A percentile compares a stretch with the other conserved stretches of the same genome.
These are phyloP conservation scores for Pisolithus marmoratus DNA, from an alignment of 768 basidiomycete genomes.

Conservation along the genomic window DNA sequence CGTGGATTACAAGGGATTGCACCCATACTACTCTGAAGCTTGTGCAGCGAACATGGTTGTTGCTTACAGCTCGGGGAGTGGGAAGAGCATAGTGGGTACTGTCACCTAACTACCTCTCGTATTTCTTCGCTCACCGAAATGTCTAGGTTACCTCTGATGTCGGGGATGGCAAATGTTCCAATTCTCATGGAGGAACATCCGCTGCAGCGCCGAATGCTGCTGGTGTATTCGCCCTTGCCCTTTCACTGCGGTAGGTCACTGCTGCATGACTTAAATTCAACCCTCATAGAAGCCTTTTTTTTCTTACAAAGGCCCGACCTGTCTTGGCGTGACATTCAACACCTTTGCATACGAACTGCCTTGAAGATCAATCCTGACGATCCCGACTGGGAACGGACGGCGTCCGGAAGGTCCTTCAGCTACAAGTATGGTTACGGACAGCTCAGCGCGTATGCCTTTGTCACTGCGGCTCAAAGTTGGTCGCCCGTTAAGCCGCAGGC, in stretches of 20 bases:
- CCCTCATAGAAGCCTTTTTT: neutral
- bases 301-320: conserved; percentile 68
- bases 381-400: conserved; percentile 88
- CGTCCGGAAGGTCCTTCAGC: conserved; percentile 45
- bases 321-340: conserved; percentile 94
- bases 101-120: neutral
- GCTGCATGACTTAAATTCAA: neutral
- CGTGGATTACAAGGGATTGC: conserved; percentile 86
- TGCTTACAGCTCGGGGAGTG: conserved; percentile 92
- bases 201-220: conserved; percentile 97
- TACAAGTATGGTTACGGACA: conserved; percentile 97
- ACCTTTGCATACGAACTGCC: conserved; percentile 76
- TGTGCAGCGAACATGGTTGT: conserved; percentile 97
- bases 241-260: conserved; percentile 68
- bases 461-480: conserved; percentile 80
- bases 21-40: conserved; percentile 96
- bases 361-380: conserved; percentile 80
- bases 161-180: conserved; percentile 76
- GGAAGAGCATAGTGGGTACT: conserved; percentile 80
- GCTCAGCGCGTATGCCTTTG: conserved; percentile 76
- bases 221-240: conserved; percentile 86
- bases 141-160: conserved; percentile 89
- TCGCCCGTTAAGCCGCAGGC: conserved; percentile 88
- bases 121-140: conserved; percentile 10
- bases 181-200: conserved; percentile 89